Percentiles rank a stretch among this genome's conserved stretches.
These are phyloP conservation scores for Arthrobotrys musiformis DNA, from an alignment of 2,329 filamentous ascomycete genomes.

Conservation along the genomic window DNA sequence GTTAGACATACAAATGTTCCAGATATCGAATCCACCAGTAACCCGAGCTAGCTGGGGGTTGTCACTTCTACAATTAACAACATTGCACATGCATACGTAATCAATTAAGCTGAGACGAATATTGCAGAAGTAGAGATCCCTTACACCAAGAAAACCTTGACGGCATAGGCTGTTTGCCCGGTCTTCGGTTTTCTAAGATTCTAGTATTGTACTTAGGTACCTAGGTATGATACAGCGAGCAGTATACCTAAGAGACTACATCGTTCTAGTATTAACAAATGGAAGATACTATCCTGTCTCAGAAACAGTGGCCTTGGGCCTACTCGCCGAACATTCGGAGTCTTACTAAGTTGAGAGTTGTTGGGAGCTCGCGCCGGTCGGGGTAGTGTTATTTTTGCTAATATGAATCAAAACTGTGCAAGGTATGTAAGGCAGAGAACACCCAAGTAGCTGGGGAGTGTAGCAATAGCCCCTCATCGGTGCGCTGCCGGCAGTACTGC, in stretches of 20 bases:
- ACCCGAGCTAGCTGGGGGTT: too few relatives aligned
- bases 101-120: too few relatives aligned
- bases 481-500: neutral
- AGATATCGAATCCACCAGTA: too few relatives aligned
- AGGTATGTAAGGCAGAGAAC: neutral
- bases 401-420: neutral
- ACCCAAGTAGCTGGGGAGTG: neutral
- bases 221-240: too few relatives aligned
- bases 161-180: too few relatives aligned
- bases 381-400: neutral
- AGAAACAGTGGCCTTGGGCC: neutral
- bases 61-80: too few relatives aligned
- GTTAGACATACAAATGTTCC: too few relatives aligned
- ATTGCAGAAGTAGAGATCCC: too few relatives aligned
- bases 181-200: too few relatives aligned
- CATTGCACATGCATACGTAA: too few relatives aligned
- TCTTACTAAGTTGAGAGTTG: neutral
- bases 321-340: neutral
- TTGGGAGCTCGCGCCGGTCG: neutral
- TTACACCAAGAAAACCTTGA: too few relatives aligned
- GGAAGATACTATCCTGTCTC: neutral
- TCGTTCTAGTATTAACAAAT: neutral
- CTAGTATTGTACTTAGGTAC: too few relatives aligned
- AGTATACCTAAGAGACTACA: neutral
- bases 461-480: neutral